A percentile compares a stretch with the other conserved stretches of the same genome.
phyloP scores from a whole-genome alignment of 208 protist genomes.

The Lotmaria passim region DNA sequence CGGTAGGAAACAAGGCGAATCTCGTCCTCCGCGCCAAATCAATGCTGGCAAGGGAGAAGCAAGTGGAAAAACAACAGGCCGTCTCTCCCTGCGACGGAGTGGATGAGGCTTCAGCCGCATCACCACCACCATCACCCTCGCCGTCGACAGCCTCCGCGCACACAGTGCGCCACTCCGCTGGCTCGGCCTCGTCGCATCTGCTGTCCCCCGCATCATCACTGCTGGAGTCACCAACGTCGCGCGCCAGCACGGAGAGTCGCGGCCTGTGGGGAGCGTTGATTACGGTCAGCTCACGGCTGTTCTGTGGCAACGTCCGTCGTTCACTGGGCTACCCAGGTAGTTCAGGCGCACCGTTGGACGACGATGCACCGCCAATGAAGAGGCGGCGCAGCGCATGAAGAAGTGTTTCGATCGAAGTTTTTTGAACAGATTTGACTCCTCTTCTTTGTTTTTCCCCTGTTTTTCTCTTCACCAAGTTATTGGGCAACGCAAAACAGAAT shows the following conservation, averaged over 20 bases:
- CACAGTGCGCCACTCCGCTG: conserved; percentile 1
- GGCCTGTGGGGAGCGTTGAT: conserved; percentile 58
- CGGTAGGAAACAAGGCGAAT: conserved; percentile 51
- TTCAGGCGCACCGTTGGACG: not conserved
- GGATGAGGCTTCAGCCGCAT: not conserved
- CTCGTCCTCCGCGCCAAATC: conserved; percentile 52
- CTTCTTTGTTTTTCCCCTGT: no score
- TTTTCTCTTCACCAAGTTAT: no score
- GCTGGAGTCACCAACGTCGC: conserved; percentile 14
- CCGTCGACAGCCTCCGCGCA: not conserved
- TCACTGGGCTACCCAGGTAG: conserved; percentile 15
- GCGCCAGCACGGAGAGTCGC: conserved; percentile 18
- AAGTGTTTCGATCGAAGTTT: not conserved
- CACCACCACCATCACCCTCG: not conserved
- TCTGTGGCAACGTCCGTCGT: conserved; percentile 22
- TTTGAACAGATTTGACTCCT: not conserved
- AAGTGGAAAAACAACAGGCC: not conserved
- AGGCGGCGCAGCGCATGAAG: conserved; percentile 42
- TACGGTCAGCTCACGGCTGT: conserved; percentile 45
- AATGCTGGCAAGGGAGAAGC: conserved; percentile 3
- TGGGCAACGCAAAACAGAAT: no score
- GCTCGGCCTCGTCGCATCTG: not conserved
- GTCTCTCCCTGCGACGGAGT: not conserved
- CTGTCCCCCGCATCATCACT: not conserved
- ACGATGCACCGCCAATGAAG: conserved; percentile 23